Percentiles rank a stretch among this genome's conserved stretches.
Conservation (phyloP, 1,139 yeast genomes). For the Geotrichum fermentans region DNA sequence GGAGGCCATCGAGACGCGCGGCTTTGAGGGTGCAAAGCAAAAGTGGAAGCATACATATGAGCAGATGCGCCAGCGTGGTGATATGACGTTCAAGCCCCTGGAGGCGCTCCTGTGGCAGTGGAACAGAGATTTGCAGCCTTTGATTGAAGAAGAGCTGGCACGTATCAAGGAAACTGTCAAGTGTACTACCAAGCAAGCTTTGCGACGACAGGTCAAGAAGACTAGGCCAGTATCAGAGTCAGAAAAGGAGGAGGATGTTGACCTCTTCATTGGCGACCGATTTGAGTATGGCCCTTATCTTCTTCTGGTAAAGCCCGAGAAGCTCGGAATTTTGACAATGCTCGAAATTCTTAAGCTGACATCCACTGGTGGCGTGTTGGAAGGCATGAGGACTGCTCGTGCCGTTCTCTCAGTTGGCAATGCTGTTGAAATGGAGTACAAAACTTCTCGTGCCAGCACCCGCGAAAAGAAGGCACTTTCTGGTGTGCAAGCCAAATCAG, state of each 20-base stretch:
- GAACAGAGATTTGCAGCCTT: slow-evolving; percentile 62
- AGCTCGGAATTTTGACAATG: slow-evolving; percentile 77
- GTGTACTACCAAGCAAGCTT: slow-evolving; percentile 20
- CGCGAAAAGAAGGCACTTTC: slow-evolving; percentile 49
- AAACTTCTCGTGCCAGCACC: slow-evolving; percentile 49
- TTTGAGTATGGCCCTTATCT: slow-evolving; percentile 76
- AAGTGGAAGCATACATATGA: slow-evolving; percentile 86
- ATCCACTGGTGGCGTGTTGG: slow-evolving; percentile 71
- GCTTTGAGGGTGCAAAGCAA: slow-evolving; percentile 78
- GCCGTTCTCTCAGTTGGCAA: slow-evolving; percentile 78
- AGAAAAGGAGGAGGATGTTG: slow-evolving; percentile 17
- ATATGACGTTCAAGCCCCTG: slow-evolving; percentile 50
- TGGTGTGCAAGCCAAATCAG: slow-evolving; percentile 21
- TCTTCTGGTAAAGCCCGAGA: slow-evolving; percentile 65
- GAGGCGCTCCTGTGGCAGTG: slow-evolving; percentile 78
- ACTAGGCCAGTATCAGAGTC: neutral
- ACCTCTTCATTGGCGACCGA: slow-evolving; percentile 45
- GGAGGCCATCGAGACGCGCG: slow-evolving; percentile 65
- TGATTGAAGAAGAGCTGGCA: slow-evolving; percentile 59
- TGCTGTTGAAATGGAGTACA: slow-evolving; percentile 80
- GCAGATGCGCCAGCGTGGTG: slow-evolving; percentile 45
- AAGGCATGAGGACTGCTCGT: slow-evolving; percentile 81
- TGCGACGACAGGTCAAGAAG: slow-evolving; percentile 13
- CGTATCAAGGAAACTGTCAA: slow-evolving; percentile 31
- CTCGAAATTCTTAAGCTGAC: slow-evolving; percentile 71